Conservation (phyloP, 2,329 filamentous ascomycete genomes). For the Trichoderma semiorbis region DNA sequence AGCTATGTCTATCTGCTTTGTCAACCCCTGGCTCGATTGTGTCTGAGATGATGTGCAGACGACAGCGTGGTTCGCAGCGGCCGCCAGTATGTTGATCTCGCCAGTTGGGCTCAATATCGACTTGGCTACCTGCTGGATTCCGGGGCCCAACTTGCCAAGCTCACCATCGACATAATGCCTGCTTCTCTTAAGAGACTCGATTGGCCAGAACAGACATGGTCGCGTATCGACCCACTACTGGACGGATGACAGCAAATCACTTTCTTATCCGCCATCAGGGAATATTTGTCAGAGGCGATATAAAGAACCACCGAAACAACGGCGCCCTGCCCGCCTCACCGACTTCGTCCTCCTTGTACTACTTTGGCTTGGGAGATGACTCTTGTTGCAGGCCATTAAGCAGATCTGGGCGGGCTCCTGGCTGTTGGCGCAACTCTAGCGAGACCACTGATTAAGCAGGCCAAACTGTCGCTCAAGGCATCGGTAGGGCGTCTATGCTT, state of each 20-base stretch:
- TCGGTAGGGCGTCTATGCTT: slow-evolving; percentile 2
- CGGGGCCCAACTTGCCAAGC: neutral
- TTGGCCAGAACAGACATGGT: slow-evolving; percentile 2
- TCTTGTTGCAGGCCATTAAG: neutral
- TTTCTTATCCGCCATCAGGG: slow-evolving; percentile 9
- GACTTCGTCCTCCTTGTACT: slow-evolving; percentile 8
- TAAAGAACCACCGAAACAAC: neutral
- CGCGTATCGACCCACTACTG: slow-evolving; percentile 12
- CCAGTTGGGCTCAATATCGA: neutral
- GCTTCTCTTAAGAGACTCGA: neutral
- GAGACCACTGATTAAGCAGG: neutral
- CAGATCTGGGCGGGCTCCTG: neutral
- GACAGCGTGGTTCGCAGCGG: neutral
- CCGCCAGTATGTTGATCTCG: neutral
- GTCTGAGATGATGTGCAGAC: neutral
- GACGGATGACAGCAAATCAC: slow-evolving; percentile 13
- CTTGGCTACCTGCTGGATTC: neutral
- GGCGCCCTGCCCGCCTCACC: slow-evolving; percentile 6
- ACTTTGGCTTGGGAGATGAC: neutral
- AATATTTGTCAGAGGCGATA: slow-evolving; percentile 11
- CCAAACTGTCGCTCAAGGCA: neutral
- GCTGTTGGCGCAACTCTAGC: neutral
- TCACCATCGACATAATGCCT: neutral
- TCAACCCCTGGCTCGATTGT: neutral
- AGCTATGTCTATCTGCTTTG: neutral